These are phyloP conservation scores for Exophiala aquamarina DNA, from an alignment of 2,329 filamentous ascomycete genomes.

Conservation along the genomic window DNA sequence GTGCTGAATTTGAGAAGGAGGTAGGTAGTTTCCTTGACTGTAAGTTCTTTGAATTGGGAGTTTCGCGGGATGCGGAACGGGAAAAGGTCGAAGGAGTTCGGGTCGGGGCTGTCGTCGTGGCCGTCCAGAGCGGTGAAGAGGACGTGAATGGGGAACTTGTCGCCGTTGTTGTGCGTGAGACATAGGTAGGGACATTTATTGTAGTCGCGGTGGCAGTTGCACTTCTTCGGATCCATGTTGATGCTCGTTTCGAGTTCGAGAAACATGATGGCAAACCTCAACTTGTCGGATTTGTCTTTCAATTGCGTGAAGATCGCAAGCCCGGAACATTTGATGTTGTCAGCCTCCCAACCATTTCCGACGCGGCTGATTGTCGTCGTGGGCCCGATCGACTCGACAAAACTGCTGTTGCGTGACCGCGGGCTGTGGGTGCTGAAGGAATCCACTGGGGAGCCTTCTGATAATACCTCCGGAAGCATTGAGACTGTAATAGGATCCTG, in stretches of 20 bases:
- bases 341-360: slow-evolving; percentile 6
- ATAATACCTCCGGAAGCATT: background rate
- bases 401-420: slow-evolving; percentile 4
- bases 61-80: slow-evolving; percentile 7
- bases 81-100: slow-evolving; percentile 8
- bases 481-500: slow-evolving; percentile 5
- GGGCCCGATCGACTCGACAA: slow-evolving; percentile 2
- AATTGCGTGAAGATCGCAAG: slow-evolving; percentile 4
- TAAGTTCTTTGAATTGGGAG: slow-evolving; percentile 2
- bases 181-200: slow-evolving; percentile 4
- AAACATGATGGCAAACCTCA: slow-evolving; percentile 8
- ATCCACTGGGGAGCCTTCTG: slow-evolving; percentile 1
- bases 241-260: slow-evolving; percentile 4
- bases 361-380: slow-evolving; percentile 3
- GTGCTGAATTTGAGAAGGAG: slow-evolving; percentile 3
- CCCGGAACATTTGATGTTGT: slow-evolving; percentile 4
- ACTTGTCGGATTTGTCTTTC: background rate
- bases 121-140: slow-evolving; percentile 1
- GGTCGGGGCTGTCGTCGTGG: slow-evolving; percentile 2
- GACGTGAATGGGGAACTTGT: slow-evolving; percentile 1
- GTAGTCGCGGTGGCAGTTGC: slow-evolving; percentile 6
- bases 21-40: slow-evolving; percentile 3
- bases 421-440: slow-evolving; percentile 5
- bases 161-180: background rate
- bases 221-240: slow-evolving; percentile 5